Evolutionary conservation across 2,329 filamentous ascomycete species (phyloP).

Genomic region (Orbilia brochopaga): DNA sequence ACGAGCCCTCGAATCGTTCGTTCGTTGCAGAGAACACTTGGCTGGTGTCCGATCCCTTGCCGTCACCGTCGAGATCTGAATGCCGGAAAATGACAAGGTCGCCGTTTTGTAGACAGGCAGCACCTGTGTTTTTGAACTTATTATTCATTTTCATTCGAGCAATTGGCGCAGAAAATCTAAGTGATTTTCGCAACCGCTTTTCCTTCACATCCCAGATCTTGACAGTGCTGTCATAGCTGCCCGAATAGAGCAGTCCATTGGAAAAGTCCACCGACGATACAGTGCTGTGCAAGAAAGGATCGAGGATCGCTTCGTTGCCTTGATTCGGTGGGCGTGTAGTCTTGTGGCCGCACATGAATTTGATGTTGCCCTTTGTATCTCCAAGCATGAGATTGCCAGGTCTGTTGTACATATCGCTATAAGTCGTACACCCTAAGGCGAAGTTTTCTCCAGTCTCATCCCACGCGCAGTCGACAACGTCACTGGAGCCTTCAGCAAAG

Average conservation of each 20-base stretch:
- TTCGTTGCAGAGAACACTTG: constrained; percentile 21
- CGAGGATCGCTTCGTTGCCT: constrained; percentile 38
- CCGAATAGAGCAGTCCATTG: constrained; percentile 51
- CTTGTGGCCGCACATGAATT: constrained; percentile 53
- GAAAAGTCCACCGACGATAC: constrained; percentile 53
- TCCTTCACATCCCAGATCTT: constrained; percentile 53
- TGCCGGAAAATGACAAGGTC: constrained; percentile 49
- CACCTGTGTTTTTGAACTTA: constrained; percentile 23
- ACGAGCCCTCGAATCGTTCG: constrained; percentile 48
- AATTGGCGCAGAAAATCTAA: constrained; percentile 22
- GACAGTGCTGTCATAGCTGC: constrained; percentile 52
- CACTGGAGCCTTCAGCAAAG: constrained; percentile 53
- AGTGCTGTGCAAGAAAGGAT: constrained; percentile 52
- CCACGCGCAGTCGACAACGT: constrained; percentile 54
- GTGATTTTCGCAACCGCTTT: constrained; percentile 22
- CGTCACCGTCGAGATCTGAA: constrained; percentile 1
- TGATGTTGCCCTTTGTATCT: constrained; percentile 38
- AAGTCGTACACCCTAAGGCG: constrained; percentile 49
- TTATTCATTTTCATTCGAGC: constrained; percentile 40
- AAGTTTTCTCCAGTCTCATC: constrained; percentile 51
- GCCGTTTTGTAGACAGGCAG: constrained; percentile 48
- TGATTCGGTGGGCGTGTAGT: constrained; percentile 33
- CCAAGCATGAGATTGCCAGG: constrained; percentile 55
- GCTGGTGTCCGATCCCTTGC: neutral
- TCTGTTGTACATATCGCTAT: constrained; percentile 53